phyloP scores from a whole-genome alignment of 2,329 filamentous ascomycete species.

The Talaromyces verruculosus region DNA sequence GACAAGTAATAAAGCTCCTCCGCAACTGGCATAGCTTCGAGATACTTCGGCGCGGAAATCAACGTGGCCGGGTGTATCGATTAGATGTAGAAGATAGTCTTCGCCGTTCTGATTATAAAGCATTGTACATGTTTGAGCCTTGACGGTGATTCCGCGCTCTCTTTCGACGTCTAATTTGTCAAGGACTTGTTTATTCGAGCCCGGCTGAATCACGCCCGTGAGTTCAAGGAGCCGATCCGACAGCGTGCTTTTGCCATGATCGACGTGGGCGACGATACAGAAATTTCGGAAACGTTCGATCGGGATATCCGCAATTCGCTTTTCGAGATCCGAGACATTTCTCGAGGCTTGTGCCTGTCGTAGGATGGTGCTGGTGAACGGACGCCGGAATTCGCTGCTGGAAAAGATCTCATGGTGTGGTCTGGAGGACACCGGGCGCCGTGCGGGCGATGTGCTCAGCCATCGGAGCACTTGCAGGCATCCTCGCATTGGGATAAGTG shows the following conservation, averaged over 20 bases:
- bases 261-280: conserved; percentile 97
- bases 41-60: conserved; percentile 97
- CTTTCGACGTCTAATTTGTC: conserved; percentile 97
- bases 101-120: conserved; percentile 81
- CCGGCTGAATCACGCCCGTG: conserved; percentile 86
- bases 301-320: conserved; percentile 54
- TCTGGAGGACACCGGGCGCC: conserved; percentile 24
- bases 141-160: conserved; percentile 95
- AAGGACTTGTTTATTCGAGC: conserved; percentile 88
- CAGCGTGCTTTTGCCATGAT: conserved; percentile 97
- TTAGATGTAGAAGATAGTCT: conserved; percentile 91
- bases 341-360: conserved; percentile 29
- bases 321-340: conserved; percentile 55
- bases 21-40: conserved; percentile 92
- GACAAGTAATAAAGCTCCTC: conserved; percentile 85
- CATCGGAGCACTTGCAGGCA: conserved; percentile 49
- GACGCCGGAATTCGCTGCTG: conserved; percentile 17
- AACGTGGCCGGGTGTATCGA: conserved; percentile 96
- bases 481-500: conserved; percentile 47
- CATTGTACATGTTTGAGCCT: conserved; percentile 98
- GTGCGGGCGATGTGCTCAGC: conserved; percentile 43
- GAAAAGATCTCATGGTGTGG: conserved; percentile 28
- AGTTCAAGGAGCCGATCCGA: conserved; percentile 89
- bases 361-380: conserved; percentile 35
- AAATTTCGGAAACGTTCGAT: conserved; percentile 74